Percentiles rank a stretch among this genome's conserved stretches.
Conservation (phyloP, 768 basidiomycete species). For the Leucosporidium yakuticum region DNA sequence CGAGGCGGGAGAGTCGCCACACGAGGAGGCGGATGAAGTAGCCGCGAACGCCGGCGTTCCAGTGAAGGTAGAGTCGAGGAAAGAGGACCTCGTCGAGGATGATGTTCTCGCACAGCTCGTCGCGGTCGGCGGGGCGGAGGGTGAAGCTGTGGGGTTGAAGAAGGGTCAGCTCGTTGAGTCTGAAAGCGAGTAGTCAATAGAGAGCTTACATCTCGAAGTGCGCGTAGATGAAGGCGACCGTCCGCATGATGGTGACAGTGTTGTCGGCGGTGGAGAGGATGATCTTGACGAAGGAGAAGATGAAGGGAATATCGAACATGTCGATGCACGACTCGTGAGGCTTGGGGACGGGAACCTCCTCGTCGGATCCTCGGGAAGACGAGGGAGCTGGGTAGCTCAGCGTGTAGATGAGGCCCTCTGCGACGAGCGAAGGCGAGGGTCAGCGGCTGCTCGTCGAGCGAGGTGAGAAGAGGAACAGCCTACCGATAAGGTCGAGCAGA, state of each 20-base stretch:
- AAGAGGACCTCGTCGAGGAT: slow-evolving; percentile 46
- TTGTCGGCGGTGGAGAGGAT: slow-evolving; percentile 47
- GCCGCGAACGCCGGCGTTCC: slow-evolving; percentile 39
- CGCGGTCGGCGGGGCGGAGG: slow-evolving; percentile 39
- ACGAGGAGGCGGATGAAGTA: slow-evolving; percentile 41
- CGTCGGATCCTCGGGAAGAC: slow-evolving; percentile 5
- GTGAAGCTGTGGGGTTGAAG: slow-evolving; percentile 32
- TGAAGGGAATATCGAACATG: slow-evolving; percentile 44
- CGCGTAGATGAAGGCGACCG: slow-evolving; percentile 47
- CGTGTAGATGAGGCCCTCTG: slow-evolving; percentile 42
- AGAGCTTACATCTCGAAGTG: slow-evolving; percentile 44
- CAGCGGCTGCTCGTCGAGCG: background rate
- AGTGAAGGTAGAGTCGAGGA: slow-evolving; percentile 46
- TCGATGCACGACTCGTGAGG: slow-evolving; percentile 32
- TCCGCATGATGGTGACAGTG: slow-evolving; percentile 47
- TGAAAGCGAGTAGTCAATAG: background rate
- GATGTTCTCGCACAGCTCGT: slow-evolving; percentile 44
- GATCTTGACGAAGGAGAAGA: slow-evolving; percentile 44
- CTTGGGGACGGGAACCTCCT: slow-evolving; percentile 16
- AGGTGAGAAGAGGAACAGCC: background rate
- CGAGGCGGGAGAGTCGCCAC: slow-evolving; percentile 46
- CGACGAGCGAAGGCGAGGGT: background rate
- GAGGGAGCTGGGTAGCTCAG: slow-evolving; percentile 37
- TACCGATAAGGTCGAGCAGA: slow-evolving; percentile 47
- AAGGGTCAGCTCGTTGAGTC: background rate